Evolutionary conservation across 352 stramenopile species (phyloP).

Genomic region (Pythium sukuiense): DNA sequence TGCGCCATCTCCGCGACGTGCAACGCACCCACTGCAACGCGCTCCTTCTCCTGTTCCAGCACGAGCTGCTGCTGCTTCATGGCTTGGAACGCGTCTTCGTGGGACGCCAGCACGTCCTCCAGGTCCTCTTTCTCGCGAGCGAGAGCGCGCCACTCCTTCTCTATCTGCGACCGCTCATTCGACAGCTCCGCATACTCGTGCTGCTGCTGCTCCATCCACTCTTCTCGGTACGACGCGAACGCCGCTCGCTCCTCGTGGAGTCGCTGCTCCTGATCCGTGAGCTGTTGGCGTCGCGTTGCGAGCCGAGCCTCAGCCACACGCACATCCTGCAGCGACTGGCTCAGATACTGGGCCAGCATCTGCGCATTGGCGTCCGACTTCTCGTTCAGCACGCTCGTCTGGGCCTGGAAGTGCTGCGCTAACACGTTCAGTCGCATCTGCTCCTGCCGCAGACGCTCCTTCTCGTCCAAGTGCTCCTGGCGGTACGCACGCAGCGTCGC

Average conservation of each 20-base stretch:
- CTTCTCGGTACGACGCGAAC: slow-evolving; percentile 35
- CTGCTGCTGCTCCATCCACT: slow-evolving; percentile 35
- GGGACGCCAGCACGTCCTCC: slow-evolving; percentile 23
- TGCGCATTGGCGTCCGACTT: slow-evolving; percentile 34
- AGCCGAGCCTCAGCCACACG: slow-evolving; percentile 40
- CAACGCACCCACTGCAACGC: slow-evolving; percentile 14
- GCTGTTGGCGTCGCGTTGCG: slow-evolving; percentile 30
- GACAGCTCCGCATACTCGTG: slow-evolving; percentile 19
- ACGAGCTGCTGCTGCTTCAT: slow-evolving; percentile 11
- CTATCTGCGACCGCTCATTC: slow-evolving; percentile 5
- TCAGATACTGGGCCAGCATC: slow-evolving; percentile 24
- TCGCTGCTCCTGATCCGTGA: slow-evolving; percentile 21
- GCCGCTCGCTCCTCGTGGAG: slow-evolving; percentile 30
- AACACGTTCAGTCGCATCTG: slow-evolving; percentile 64
- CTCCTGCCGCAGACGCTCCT: slow-evolving; percentile 68
- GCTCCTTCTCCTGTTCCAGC: slow-evolving; percentile 26
- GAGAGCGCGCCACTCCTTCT: slow-evolving; percentile 16
- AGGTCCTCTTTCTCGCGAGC: slow-evolving; percentile 24
- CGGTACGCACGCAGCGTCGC: slow-evolving; percentile 45
- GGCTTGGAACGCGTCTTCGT: slow-evolving; percentile 27
- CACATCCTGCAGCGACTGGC: slow-evolving; percentile 31
- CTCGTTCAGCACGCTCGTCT: slow-evolving; percentile 54
- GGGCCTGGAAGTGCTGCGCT: slow-evolving; percentile 64
- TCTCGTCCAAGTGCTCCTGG: slow-evolving; percentile 69
- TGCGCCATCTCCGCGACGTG: slow-evolving; percentile 29